Evolutionary conservation across 139 green algal species (phyloP).

Genomic region (Asterochloris erici): DNA sequence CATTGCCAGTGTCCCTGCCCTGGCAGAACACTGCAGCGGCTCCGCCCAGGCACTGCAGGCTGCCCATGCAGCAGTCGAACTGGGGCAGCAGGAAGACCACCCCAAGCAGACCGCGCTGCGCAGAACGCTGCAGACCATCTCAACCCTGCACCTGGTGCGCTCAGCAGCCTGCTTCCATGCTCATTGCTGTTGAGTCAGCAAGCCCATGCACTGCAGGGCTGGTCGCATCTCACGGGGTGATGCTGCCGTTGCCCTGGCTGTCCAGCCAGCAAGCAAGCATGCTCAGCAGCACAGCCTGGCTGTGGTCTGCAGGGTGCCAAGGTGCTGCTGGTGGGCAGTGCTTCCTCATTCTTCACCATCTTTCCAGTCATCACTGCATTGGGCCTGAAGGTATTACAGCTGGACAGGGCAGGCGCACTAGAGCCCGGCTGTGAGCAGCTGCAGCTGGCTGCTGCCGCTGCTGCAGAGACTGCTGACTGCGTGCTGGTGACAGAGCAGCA

Average conservation of each 20-base stretch:
- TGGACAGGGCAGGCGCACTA: slow-evolving; percentile 34
- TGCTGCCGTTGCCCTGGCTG: too few relatives aligned
- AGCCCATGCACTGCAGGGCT: too few relatives aligned
- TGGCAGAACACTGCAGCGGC: not conserved
- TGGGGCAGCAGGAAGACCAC: slow-evolving; percentile 31
- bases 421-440: slow-evolving; percentile 3
- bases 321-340: slow-evolving; percentile 34
- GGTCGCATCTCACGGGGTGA: too few relatives aligned
- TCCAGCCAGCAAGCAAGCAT: not conserved
- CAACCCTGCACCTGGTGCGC: not conserved
- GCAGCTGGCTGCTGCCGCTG: slow-evolving; percentile 16
- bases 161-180: not conserved
- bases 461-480: slow-evolving; percentile 15
- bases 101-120: slow-evolving; percentile 40
- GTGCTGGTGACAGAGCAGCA: slow-evolving; percentile 29
- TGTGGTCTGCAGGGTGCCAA: slow-evolving; percentile 22
- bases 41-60: not conserved
- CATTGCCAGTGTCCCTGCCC: not conserved
- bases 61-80: slow-evolving; percentile 30
- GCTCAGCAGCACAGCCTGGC: not conserved
- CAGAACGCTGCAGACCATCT: slow-evolving; percentile 18
- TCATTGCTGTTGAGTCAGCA: not conserved
- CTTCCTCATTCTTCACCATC: slow-evolving; percentile 43
- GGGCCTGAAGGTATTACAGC: slow-evolving; percentile 33
- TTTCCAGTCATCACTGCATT: slow-evolving; percentile 31